Percentiles rank a stretch among this genome's conserved stretches.
phyloP scores from a whole-genome alignment of 192 early-diverging fungal genomes.

The Gamsiella multidivaricata region DNA sequence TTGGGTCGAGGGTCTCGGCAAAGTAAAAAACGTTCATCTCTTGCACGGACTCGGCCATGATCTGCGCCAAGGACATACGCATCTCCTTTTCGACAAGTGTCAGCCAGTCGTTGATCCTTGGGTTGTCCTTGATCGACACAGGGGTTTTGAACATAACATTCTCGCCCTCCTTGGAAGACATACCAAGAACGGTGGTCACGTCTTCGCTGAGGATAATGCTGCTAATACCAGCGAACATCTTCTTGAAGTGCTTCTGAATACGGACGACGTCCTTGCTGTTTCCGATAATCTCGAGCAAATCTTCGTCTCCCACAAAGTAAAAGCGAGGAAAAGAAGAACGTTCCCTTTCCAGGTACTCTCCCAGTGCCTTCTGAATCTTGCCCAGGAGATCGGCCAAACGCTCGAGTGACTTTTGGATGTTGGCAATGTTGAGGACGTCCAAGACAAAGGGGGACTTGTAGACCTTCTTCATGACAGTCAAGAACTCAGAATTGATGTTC shows the following conservation, averaged over 20 bases:
- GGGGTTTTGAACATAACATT: constrained; percentile 80
- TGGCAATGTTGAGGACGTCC: constrained; percentile 92
- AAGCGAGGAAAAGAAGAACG: constrained; percentile 97
- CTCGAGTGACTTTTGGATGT: constrained; percentile 96
- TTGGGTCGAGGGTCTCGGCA: constrained; percentile 62
- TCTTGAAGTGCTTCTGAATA: constrained; percentile 99
- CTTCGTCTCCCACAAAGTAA: constrained; percentile 99
- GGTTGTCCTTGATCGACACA: constrained; percentile 83
- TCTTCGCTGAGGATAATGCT: constrained; percentile 89
- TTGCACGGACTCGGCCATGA: constrained; percentile 76
- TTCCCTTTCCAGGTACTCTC: constrained; percentile 98
- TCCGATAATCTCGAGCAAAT: constrained; percentile 99
- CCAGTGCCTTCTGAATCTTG: constrained; percentile 98
- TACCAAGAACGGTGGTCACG: constrained; percentile 74
- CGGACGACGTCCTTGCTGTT: constrained; percentile 95
- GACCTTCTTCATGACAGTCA: constrained; percentile 98
- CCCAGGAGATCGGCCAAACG: constrained; percentile 90
- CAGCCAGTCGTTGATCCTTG: constrained; percentile 98
- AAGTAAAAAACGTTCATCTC: constrained; percentile 74
- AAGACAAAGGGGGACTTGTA: constrained; percentile 98
- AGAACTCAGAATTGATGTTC: constrained; percentile 98
- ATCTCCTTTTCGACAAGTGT: constrained; percentile 94
- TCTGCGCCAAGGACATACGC: constrained; percentile 84
- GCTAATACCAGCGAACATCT: constrained; percentile 99
- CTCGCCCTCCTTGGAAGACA: constrained; percentile 96